These are phyloP conservation scores for Candida taoyuanica DNA, from an alignment of 805 yeast species.

Conservation along the genomic window DNA sequence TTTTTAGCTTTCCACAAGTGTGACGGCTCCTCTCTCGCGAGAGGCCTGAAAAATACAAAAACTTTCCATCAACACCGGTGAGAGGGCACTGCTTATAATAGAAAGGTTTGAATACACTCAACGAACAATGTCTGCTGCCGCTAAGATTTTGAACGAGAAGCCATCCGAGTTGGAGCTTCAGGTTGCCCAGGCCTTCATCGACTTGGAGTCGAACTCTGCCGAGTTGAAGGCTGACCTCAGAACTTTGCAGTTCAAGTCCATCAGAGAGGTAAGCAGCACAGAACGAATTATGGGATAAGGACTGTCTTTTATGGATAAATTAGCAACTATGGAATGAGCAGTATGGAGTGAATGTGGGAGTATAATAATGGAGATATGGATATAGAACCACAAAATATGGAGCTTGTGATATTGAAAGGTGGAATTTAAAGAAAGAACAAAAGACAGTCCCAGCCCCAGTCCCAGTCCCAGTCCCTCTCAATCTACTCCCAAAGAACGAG, in stretches of 20 bases:
- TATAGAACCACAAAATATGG: no score
- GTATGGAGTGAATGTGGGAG: not conserved
- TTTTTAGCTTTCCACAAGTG: not conserved
- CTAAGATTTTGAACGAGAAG: conserved; percentile 89
- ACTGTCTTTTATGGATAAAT: no score
- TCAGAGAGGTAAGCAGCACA: conserved; percentile 70
- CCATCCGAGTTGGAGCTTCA: conserved; percentile 99
- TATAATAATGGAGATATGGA: no score
- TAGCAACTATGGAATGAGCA: not conserved
- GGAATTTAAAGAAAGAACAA: no score
- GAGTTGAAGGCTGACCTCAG: conserved; percentile 97
- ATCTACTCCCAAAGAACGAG: not conserved
- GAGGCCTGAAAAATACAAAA: conserved; percentile 12
- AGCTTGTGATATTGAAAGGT: no score
- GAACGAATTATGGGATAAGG: no score
- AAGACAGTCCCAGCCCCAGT: not conserved
- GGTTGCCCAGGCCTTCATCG: conserved; percentile 97
- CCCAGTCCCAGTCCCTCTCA: not conserved
- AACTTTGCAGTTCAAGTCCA: conserved; percentile 97
- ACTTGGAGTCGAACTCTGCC: conserved; percentile 89
- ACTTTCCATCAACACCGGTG: conserved; percentile 14
- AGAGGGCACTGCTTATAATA: not conserved
- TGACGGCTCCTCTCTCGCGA: not conserved
- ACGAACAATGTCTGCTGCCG: conserved; percentile 85
- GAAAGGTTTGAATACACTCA: not conserved